phyloP scores from a whole-genome alignment of 352 stramenopile genomes.

The Hyphochytrium catenoides region DNA sequence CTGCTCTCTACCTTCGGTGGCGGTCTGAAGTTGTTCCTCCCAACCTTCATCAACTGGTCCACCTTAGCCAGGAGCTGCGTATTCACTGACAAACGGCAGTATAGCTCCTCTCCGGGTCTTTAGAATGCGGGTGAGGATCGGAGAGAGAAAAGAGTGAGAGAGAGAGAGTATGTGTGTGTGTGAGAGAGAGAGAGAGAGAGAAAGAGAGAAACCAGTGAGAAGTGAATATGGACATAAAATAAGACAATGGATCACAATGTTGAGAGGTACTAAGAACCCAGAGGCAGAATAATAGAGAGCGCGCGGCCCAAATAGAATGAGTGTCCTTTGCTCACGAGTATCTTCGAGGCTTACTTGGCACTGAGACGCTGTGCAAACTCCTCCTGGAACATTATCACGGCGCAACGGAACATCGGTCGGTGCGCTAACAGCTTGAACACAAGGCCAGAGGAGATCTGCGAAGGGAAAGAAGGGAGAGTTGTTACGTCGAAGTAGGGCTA shows the following conservation, averaged over 20 bases:
- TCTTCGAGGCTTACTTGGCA: constrained; percentile 50
- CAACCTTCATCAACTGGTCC: constrained; percentile 91
- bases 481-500: no score
- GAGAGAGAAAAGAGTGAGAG: no score
- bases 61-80: constrained; percentile 95
- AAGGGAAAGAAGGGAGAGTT: neutral
- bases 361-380: constrained; percentile 97
- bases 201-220: no score
- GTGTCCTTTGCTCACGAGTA: no score
- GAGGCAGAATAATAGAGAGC: no score
- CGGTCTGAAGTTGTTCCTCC: constrained; percentile 98
- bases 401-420: constrained; percentile 92
- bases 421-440: constrained; percentile 97
- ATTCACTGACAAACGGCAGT: constrained; percentile 96
- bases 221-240: no score
- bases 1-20: constrained; percentile 88
- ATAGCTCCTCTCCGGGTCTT: constrained; percentile 83
- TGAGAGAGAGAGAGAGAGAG: no score
- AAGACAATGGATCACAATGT: no score
- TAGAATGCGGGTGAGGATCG: constrained; percentile 1
- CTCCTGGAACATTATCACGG: constrained; percentile 98
- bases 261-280: no score
- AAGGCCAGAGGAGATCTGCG: constrained; percentile 85
- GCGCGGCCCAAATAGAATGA: no score
- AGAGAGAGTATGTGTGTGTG: no score